phyloP scores from a whole-genome alignment of 257 asterid species.

The Salvia rosmarinus region DNA sequence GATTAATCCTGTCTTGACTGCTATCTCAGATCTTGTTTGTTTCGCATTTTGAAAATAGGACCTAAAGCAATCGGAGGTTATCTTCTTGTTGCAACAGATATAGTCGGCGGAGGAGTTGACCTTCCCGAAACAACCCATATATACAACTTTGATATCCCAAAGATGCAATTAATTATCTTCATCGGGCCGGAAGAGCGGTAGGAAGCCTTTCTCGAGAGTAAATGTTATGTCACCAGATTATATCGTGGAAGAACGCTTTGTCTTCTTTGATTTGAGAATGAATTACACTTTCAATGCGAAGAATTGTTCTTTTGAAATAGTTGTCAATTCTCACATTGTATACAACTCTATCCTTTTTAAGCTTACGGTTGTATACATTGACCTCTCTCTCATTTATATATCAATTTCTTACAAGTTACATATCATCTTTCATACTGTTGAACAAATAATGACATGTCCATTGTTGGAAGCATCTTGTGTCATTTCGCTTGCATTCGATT shows the following conservation, averaged over 20 bases:
- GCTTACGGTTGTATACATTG: conserved; percentile 17
- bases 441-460: not conserved
- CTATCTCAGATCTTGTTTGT: conserved; percentile 5
- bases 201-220: conserved; percentile 92
- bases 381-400: conserved; percentile 3
- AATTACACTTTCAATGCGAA: conserved; percentile 73
- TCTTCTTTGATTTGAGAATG: conserved; percentile 85
- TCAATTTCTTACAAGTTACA: not conserved
- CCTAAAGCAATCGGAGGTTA: conserved; percentile 65
- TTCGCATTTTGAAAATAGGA: conserved; percentile 51
- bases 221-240: conserved; percentile 79
- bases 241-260: conserved; percentile 83
- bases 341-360: conserved; percentile 5
- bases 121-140: conserved; percentile 92
- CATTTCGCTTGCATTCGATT: not conserved
- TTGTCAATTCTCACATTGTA: conserved; percentile 15
- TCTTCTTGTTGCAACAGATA: conserved; percentile 89
- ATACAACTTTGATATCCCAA: conserved; percentile 90
- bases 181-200: conserved; percentile 97
- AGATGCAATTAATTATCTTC: conserved; percentile 89
- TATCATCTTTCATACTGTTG: not conserved
- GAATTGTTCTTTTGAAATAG: conserved; percentile 49
- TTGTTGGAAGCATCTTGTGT: not conserved
- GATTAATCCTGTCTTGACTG: conserved; percentile 31
- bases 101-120: conserved; percentile 87